A percentile compares a stretch with the other conserved stretches of the same genome.
These are phyloP conservation scores for Aspergillus pseudoglaucus DNA, from an alignment of 2,329 filamentous ascomycete species.

Conservation along the genomic window DNA sequence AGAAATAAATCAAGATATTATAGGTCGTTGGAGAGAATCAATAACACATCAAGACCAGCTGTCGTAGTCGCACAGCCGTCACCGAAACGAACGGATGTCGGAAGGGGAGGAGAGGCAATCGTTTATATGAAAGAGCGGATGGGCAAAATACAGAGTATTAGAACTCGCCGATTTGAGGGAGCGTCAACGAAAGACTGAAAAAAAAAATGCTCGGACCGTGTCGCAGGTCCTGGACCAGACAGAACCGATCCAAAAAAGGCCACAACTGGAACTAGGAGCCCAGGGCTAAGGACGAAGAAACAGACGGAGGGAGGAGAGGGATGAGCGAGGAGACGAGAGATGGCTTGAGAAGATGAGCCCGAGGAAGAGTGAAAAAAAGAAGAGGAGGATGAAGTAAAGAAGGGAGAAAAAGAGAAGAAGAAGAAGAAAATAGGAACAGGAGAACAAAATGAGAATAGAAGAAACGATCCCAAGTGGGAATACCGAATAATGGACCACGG, in stretches of 20 bases:
- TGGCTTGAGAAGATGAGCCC: constrained; percentile 1
- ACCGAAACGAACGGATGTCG: background rate
- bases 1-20: constrained; percentile 2
- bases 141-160: constrained; percentile 8
- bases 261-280: constrained; percentile 13
- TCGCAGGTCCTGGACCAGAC: constrained; percentile 12
- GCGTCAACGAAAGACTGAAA: constrained; percentile 30
- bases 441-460: background rate
- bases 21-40: constrained; percentile 5
- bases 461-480: constrained; percentile 12
- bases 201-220: constrained; percentile 25
- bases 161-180: background rate
- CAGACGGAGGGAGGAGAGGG: constrained; percentile 1
- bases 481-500: constrained; percentile 16
- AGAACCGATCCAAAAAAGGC: constrained; percentile 4
- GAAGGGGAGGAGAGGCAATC: background rate
- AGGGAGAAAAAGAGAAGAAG: constrained; percentile 9
- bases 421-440: constrained; percentile 5
- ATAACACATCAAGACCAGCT: constrained; percentile 6
- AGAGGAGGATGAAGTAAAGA: constrained; percentile 5
- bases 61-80: background rate
- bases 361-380: constrained; percentile 2
- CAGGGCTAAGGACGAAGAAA: constrained; percentile 10
- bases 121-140: constrained; percentile 14
- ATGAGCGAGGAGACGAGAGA: constrained; percentile 7